Percentiles rank a stretch among this genome's conserved stretches.
phyloP scores from a whole-genome alignment of 805 yeast genomes.

The Kluyveromyces nonfermentans region DNA sequence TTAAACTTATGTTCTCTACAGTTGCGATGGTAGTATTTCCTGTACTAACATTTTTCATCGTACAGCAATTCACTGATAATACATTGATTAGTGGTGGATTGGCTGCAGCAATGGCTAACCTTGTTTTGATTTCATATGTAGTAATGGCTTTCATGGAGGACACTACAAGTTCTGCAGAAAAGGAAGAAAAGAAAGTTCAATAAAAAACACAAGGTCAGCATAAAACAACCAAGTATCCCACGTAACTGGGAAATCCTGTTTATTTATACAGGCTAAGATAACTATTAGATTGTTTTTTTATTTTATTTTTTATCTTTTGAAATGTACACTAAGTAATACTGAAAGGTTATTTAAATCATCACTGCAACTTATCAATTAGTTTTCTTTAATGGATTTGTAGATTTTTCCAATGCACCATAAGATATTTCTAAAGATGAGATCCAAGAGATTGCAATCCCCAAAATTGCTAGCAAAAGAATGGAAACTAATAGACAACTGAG shows the following conservation, averaged over 20 bases:
- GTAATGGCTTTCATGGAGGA: slow-evolving; percentile 69
- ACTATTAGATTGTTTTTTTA: slow-evolving; percentile 2
- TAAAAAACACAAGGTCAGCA: slow-evolving; percentile 11
- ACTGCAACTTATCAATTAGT: slow-evolving; percentile 11
- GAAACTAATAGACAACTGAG: slow-evolving; percentile 68
- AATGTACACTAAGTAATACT: neutral
- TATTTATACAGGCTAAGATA: no score
- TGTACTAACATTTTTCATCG: slow-evolving; percentile 47
- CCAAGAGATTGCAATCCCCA: slow-evolving; percentile 63
- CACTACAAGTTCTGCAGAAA: slow-evolving; percentile 27
- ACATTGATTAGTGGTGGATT: slow-evolving; percentile 67
- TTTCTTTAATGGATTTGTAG: slow-evolving; percentile 28
- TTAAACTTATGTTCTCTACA: slow-evolving; percentile 64
- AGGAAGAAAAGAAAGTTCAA: slow-evolving; percentile 31
- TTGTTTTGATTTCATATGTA: slow-evolving; percentile 64
- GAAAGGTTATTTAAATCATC: neutral
- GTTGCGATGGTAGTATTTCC: slow-evolving; percentile 69
- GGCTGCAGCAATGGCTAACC: slow-evolving; percentile 70
- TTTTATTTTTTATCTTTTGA: slow-evolving; percentile 2
- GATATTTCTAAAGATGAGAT: slow-evolving; percentile 61
- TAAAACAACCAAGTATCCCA: neutral
- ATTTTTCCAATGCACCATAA: slow-evolving; percentile 71
- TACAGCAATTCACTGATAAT: slow-evolving; percentile 37
- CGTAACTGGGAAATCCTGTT: no score
- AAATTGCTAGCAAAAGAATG: slow-evolving; percentile 44